Base-by-base conservation (phyloP, 805 yeast genomes). In the Ogataea angusta region DNA sequence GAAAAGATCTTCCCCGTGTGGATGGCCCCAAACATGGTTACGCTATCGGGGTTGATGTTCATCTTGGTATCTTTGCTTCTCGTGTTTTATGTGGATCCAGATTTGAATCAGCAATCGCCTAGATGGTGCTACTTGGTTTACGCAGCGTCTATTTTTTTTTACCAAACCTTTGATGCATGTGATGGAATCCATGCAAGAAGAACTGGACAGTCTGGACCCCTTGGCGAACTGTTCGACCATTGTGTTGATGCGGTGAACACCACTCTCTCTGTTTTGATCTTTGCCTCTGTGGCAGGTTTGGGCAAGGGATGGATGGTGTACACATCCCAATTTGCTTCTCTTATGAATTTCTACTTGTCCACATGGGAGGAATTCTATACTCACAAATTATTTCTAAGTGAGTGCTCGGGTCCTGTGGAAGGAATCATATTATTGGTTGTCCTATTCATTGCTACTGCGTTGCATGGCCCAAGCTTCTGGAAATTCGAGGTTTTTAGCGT, bases 311-410 rank as follows among this genome's bases (percentile, higher is more conserved):
- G 80, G 69, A 50, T 73, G 46, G 60, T 82, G 32, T 57, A 82
- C 42, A 40, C 85, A 32, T 67, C 88, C 3, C 89, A 85, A 52
- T 81, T 85, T 59, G 88, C 85, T 4, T 69, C 85, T 2, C 71
- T 86, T 38, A 76, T 83, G 46, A 90, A 90, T 62, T 91, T 90
- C 61, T 90, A 89, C 59, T 60, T 86, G 36, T 82, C 95, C 27
- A 90, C 97, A 1, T 90, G 97, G 97, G 98, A 90, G 64, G 96
- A 89, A 59, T 90, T 78, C 61, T 91, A 89, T 59, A 90, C 97
- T 1, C 95, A 88, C 53, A 80, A 79, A 34, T 68, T 90, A 36
- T 90, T 73, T 60, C 68, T 90, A 38, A 79, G 91, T 25, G 80
- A 74, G 47, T 80, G 87, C 53, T 84, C 95, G 10, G 98, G 98